These are phyloP conservation scores for Coniosporium uncinatum DNA, from an alignment of 2,329 filamentous ascomycete genomes.

Conservation along the genomic window DNA sequence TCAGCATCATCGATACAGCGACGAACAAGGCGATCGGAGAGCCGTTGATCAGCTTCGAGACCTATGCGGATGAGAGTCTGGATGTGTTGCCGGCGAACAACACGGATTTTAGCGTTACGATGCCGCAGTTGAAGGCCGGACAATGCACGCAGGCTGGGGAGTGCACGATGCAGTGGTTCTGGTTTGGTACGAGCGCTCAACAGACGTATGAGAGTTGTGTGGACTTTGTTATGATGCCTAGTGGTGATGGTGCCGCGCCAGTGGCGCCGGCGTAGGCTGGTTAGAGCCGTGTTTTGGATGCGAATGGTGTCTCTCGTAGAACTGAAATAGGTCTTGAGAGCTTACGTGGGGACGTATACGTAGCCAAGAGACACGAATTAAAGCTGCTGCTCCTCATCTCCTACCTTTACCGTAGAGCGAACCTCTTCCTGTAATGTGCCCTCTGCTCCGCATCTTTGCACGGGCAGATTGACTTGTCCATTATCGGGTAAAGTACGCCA, in stretches of 20 bases:
- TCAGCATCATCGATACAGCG: slow-evolving; percentile 49
- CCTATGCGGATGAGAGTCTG: slow-evolving; percentile 44
- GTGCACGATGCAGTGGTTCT: slow-evolving; percentile 50
- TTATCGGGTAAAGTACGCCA: no score
- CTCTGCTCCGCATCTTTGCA: no score
- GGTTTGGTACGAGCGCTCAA: slow-evolving; percentile 47
- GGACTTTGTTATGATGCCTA: slow-evolving; percentile 40
- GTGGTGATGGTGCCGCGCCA: background rate
- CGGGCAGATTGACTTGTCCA: no score
- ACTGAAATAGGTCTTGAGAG: no score
- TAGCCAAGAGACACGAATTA: no score
- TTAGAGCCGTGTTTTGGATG: no score
- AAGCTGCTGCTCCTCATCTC: no score
- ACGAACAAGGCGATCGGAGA: slow-evolving; percentile 46
- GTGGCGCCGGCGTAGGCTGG: no score
- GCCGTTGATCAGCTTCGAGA: slow-evolving; percentile 47
- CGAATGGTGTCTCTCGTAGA: no score
- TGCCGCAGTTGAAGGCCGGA: slow-evolving; percentile 40
- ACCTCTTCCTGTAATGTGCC: no score
- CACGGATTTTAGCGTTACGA: slow-evolving; percentile 45
- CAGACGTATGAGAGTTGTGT: slow-evolving; percentile 61
- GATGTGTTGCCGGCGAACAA: slow-evolving; percentile 34
- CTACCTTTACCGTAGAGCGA: no score
- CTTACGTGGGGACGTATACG: no score
- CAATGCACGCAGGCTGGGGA: slow-evolving; percentile 37